Percentiles rank a stretch among this genome's conserved stretches.
phyloP scores from a whole-genome alignment of 1,284 basidiomycete genomes.

The Leccinum fuscescens region DNA sequence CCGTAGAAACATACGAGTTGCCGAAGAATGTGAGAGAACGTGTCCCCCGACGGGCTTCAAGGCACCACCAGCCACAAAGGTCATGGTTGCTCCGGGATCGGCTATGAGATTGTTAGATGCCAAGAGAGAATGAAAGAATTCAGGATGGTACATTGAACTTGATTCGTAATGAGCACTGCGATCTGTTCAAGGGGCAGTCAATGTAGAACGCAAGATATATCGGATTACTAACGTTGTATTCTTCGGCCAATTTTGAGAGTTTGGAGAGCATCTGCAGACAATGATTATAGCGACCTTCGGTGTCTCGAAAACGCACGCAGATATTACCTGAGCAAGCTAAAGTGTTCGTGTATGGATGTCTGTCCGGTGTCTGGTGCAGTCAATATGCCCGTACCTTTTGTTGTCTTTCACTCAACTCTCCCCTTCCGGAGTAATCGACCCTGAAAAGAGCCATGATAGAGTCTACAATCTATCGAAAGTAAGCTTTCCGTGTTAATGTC shows the following conservation, averaged over 20 bases:
- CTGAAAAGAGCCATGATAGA: constrained; percentile 96
- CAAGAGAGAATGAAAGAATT: not conserved
- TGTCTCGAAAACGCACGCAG: not conserved
- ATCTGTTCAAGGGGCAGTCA: constrained; percentile 51
- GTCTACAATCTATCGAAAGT: constrained; percentile 71
- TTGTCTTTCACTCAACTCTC: constrained; percentile 89
- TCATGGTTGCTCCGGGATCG: constrained; percentile 92
- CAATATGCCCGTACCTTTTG: constrained; percentile 60
- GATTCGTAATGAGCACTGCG: constrained; percentile 86
- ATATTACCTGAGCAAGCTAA: constrained; percentile 63
- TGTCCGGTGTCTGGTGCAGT: not conserved
- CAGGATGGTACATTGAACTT: constrained; percentile 70
- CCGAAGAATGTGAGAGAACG: constrained; percentile 83
- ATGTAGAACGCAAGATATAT: constrained; percentile 6
- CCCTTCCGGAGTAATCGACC: constrained; percentile 88
- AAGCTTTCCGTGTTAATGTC: constrained; percentile 2
- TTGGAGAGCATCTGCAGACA: constrained; percentile 77
- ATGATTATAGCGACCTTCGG: constrained; percentile 1
- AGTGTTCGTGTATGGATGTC: not conserved
- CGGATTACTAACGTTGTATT: constrained; percentile 63
- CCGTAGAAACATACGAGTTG: constrained; percentile 81
- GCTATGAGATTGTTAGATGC: constrained; percentile 44
- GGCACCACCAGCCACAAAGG: constrained; percentile 87
- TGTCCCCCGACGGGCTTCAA: constrained; percentile 87
- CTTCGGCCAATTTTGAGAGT: constrained; percentile 87